These are phyloP conservation scores for Pseudogymnoascus sp. DNA, from an alignment of 2,329 filamentous ascomycete species.

Conservation along the genomic window DNA sequence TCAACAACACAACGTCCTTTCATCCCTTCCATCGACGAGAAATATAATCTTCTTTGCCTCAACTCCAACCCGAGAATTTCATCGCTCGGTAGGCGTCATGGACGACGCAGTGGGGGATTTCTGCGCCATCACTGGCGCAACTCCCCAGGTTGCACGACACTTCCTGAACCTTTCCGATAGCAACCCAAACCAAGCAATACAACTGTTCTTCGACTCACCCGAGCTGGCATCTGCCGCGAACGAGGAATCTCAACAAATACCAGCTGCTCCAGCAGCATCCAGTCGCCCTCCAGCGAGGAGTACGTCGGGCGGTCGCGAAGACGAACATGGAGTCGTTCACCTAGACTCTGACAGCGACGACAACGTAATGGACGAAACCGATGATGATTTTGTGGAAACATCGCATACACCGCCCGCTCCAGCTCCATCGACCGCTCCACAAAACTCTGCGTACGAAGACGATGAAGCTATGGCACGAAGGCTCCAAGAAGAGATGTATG, in stretches of 20 bases:
- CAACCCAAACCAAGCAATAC: conserved; percentile 77
- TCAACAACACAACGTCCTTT: neutral
- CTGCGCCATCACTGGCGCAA: conserved; percentile 70
- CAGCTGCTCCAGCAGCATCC: conserved; percentile 25
- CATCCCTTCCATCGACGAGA: neutral
- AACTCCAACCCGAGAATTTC: neutral
- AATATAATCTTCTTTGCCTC: neutral
- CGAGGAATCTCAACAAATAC: conserved; percentile 19
- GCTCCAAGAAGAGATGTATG: conserved; percentile 87
- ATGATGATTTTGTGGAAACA: conserved; percentile 29
- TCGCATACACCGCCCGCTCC: conserved; percentile 15
- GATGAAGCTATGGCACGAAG: conserved; percentile 89
- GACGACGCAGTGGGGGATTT: conserved; percentile 69
- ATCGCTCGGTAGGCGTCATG: conserved; percentile 39
- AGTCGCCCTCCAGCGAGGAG: conserved; percentile 17
- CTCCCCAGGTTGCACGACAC: conserved; percentile 65
- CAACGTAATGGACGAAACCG: conserved; percentile 38
- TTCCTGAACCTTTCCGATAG: conserved; percentile 81
- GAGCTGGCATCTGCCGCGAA: conserved; percentile 46
- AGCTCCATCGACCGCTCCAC: conserved; percentile 30
- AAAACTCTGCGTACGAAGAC: conserved; percentile 54
- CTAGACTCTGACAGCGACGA: conserved; percentile 70
- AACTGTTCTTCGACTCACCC: conserved; percentile 84
- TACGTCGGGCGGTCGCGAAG: conserved; percentile 37
- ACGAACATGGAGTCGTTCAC: conserved; percentile 57